These are phyloP conservation scores for Suhomyces prunicola DNA, from an alignment of 805 yeast species.

Conservation along the genomic window DNA sequence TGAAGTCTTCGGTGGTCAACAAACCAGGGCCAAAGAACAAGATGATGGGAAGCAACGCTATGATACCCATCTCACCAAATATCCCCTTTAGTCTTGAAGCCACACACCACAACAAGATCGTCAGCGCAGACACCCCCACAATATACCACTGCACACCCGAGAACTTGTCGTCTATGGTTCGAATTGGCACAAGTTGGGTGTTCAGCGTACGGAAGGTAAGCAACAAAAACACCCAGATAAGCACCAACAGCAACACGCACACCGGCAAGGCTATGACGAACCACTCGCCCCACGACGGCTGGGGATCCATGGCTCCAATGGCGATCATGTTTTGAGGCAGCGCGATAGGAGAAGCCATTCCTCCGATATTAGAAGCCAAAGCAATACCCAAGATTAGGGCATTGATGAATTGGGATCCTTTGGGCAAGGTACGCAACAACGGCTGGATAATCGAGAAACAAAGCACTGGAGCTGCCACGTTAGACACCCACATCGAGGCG, in stretches of 20 bases:
- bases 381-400: slow-evolving; percentile 48
- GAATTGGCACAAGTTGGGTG: slow-evolving; percentile 51
- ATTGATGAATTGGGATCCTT: slow-evolving; percentile 37
- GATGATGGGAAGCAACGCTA: slow-evolving; percentile 86
- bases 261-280: slow-evolving; percentile 50
- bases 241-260: slow-evolving; percentile 37
- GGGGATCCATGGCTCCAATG: slow-evolving; percentile 49
- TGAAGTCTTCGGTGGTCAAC: slow-evolving; percentile 84
- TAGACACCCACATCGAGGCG: slow-evolving; percentile 57
- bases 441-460: slow-evolving; percentile 52
- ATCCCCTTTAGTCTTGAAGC: slow-evolving; percentile 67
- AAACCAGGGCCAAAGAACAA: slow-evolving; percentile 91
- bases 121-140: slow-evolving; percentile 57
- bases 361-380: slow-evolving; percentile 50
- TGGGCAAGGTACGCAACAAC: slow-evolving; percentile 42
- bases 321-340: slow-evolving; percentile 57
- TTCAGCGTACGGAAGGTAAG: slow-evolving; percentile 49
- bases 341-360: slow-evolving; percentile 55
- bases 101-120: slow-evolving; percentile 88
- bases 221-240: slow-evolving; percentile 50
- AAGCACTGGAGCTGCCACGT: slow-evolving; percentile 55
- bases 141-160: slow-evolving; percentile 74
- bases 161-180: slow-evolving; percentile 63
- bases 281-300: slow-evolving; percentile 58
- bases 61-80: slow-evolving; percentile 96